These are phyloP conservation scores for Knufia petricola DNA, from an alignment of 2,329 filamentous ascomycete species.

Conservation along the genomic window DNA sequence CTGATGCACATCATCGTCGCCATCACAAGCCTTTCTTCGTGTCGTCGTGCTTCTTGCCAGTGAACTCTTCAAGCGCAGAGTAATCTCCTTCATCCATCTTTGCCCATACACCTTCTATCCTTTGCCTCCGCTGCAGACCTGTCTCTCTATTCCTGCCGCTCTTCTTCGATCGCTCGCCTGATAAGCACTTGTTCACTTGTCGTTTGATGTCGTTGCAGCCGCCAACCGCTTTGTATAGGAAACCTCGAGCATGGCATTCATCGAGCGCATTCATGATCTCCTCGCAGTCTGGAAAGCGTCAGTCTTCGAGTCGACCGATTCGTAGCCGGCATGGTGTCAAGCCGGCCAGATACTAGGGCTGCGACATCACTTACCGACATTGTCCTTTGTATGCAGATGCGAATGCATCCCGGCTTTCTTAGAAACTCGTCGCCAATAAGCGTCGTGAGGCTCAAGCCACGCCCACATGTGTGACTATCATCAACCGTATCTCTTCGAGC, in stretches of 20 bases:
- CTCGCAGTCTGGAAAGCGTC: conserved; percentile 63
- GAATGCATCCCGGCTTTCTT: conserved; percentile 66
- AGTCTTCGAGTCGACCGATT: too few relatives aligned
- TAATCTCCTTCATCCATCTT: conserved; percentile 53
- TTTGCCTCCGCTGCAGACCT: conserved; percentile 59
- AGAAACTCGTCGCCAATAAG: conserved; percentile 23
- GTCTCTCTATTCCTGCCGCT: conserved; percentile 66
- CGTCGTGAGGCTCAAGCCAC: conserved; percentile 24
- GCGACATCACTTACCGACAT: conserved; percentile 69
- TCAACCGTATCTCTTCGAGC: background rate
- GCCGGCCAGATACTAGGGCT: too few relatives aligned
- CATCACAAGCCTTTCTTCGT: background rate
- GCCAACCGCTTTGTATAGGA: conserved; percentile 81
- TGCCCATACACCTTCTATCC: conserved; percentile 67
- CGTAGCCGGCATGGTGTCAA: too few relatives aligned
- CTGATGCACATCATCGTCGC: too few relatives aligned
- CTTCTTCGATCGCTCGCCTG: conserved; percentile 66
- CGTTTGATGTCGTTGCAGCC: conserved; percentile 83
- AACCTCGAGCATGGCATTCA: conserved; percentile 86
- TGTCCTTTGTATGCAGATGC: conserved; percentile 87
- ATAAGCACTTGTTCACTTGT: conserved; percentile 74
- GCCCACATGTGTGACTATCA: conserved; percentile 19
- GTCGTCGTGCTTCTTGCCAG: conserved; percentile 29
- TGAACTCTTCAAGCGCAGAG: conserved; percentile 42
- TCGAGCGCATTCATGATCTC: conserved; percentile 90